These are phyloP conservation scores for Cladosporium colombiae DNA, from an alignment of 2,329 filamentous ascomycete genomes.

Conservation along the genomic window DNA sequence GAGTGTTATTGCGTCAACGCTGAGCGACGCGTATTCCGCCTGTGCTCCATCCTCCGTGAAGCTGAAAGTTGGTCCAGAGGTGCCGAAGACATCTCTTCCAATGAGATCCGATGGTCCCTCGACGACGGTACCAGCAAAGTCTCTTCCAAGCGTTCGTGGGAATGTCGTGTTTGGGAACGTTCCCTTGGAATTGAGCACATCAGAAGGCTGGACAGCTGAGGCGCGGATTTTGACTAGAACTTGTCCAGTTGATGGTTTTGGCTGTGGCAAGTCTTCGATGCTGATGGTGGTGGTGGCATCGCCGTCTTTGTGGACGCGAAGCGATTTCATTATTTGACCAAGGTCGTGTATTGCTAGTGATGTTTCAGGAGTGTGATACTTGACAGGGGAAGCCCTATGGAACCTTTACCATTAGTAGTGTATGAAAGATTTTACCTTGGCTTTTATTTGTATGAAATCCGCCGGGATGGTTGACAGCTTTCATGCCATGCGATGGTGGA, in stretches of 20 bases:
- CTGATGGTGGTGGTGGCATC: conserved; percentile 18
- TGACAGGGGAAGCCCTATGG: not conserved
- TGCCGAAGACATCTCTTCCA: conserved; percentile 36
- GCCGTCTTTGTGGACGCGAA: conserved; percentile 22
- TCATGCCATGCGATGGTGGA: not conserved
- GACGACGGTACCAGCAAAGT: conserved; percentile 35
- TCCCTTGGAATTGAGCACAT: conserved; percentile 35
- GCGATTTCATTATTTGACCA: conserved; percentile 22
- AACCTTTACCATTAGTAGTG: not conserved
- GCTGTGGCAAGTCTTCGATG: conserved; percentile 25
- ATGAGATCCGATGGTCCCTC: conserved; percentile 24
- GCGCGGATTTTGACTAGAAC: conserved; percentile 34
- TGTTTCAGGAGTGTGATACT: not conserved
- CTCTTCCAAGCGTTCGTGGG: conserved; percentile 36
- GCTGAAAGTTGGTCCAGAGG: conserved; percentile 31
- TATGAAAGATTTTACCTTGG: not conserved
- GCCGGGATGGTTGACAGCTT: not conserved
- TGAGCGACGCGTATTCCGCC: conserved; percentile 33
- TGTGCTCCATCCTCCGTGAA: conserved; percentile 34
- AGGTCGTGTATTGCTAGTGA: not conserved
- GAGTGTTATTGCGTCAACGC: conserved; percentile 24
- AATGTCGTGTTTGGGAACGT: conserved; percentile 32
- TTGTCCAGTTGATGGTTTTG: conserved; percentile 25
- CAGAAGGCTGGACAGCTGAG: conserved; percentile 35
- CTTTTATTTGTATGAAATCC: not conserved